phyloP scores from a whole-genome alignment of 257 asterid genomes.

The Gentiana straminea region DNA sequence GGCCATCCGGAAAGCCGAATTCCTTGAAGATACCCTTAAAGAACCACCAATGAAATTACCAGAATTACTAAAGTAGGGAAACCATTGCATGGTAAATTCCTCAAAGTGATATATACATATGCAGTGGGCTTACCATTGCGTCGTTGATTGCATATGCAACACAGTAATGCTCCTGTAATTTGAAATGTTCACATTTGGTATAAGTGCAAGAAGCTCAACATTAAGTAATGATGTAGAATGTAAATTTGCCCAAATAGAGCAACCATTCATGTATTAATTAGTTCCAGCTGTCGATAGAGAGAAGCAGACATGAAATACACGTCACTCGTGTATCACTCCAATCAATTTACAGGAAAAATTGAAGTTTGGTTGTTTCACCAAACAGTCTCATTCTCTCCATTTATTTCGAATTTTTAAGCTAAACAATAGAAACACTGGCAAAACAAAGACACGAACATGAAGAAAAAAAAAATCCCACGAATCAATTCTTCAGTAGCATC shows the following conservation, averaged over 20 bases:
- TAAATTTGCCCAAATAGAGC: no score
- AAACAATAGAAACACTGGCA: background rate
- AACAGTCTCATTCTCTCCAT: no score
- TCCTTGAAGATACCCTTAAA: constrained; percentile 59
- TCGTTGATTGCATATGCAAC: constrained; percentile 79
- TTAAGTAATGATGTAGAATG: no score
- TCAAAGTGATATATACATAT: background rate
- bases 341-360: no score
- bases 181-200: background rate
- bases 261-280: no score
- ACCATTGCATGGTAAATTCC: background rate
- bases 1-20: constrained; percentile 59
- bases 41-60: constrained; percentile 4
- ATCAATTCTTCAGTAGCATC: background rate
- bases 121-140: constrained; percentile 46
- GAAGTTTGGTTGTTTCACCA: no score
- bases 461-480: background rate
- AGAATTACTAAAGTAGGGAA: constrained; percentile 2
- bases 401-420: background rate
- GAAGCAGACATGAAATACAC: no score
- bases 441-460: background rate
- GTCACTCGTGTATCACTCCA: no score
- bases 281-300: no score
- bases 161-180: constrained; percentile 91
- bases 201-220: no score